Evolutionary conservation across 257 asterid species (phyloP).

Genomic region (Nicotiana tabacum): DNA sequence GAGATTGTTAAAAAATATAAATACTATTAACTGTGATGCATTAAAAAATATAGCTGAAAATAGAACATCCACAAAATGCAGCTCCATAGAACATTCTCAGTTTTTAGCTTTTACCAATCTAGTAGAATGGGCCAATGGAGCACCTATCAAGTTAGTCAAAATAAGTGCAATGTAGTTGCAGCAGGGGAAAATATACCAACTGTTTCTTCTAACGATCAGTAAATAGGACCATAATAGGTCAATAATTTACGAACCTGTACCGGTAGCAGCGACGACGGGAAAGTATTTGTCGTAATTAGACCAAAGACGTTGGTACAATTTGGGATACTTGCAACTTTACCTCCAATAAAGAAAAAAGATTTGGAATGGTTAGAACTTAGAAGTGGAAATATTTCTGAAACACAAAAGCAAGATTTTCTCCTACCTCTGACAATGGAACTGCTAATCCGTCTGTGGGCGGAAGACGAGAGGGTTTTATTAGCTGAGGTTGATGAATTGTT

Average conservation of each 20-base stretch:
- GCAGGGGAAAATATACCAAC: background rate
- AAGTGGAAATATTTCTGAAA: background rate
- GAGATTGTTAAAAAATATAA: no score
- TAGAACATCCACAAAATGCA: background rate
- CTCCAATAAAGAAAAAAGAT: no score
- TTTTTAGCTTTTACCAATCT: background rate
- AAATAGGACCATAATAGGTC: background rate
- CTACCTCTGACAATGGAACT: background rate
- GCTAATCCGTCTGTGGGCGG: background rate
- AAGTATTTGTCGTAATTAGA: background rate
- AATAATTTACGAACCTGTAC: background rate
- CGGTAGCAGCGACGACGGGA: background rate
- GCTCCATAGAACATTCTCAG: background rate
- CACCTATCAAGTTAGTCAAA: background rate
- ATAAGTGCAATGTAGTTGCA: background rate
- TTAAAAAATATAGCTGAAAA: background rate
- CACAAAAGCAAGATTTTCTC: background rate
- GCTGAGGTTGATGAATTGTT: background rate
- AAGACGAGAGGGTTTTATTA: conserved; percentile 1
- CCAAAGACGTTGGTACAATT: background rate
- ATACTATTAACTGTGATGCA: no score
- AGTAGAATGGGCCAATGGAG: background rate
- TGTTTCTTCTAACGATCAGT: background rate
- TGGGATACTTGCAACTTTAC: background rate
- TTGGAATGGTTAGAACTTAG: background rate